Percentiles rank a stretch among this genome's conserved stretches.
Conservation (phyloP, 2,329 filamentous ascomycete species). For the Xylariaceae sp. region DNA sequence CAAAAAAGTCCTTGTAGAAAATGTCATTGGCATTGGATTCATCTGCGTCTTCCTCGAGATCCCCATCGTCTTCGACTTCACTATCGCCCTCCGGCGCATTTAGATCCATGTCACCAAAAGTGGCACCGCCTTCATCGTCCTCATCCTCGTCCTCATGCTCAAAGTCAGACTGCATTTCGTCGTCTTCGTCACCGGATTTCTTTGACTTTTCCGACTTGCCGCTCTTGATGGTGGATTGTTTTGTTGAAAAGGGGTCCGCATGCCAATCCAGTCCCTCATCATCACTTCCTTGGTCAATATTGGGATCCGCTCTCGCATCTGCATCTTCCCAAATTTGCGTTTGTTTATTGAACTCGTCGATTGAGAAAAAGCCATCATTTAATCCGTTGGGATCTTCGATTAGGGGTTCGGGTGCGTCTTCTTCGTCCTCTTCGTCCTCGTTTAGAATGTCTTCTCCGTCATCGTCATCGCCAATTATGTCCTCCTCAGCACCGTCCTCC, state of each 20-base stretch:
- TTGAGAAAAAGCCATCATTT: constrained; percentile 97
- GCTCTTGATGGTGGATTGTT: constrained; percentile 22
- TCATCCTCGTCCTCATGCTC: constrained; percentile 59
- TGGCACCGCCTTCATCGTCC: constrained; percentile 71
- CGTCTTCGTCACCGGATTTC: constrained; percentile 33
- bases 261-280: constrained; percentile 89
- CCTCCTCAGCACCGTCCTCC: constrained; percentile 26
- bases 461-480: constrained; percentile 29
- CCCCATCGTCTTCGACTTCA: constrained; percentile 62
- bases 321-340: constrained; percentile 84
- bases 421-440: constrained; percentile 33
- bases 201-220: constrained; percentile 32
- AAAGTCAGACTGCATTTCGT: constrained; percentile 34
- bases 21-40: constrained; percentile 74
- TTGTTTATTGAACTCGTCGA: constrained; percentile 94
- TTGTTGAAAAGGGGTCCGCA: constrained; percentile 60
- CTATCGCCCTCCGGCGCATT: constrained; percentile 65
- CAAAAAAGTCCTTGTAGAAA: constrained; percentile 91
- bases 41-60: constrained; percentile 50
- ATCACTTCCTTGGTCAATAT: constrained; percentile 69
- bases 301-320: constrained; percentile 70
- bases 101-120: constrained; percentile 73
- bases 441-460: constrained; percentile 42
- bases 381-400: constrained; percentile 73
- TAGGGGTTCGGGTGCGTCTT: constrained; percentile 49